Evolutionary conservation across 305 asterid genomes (phyloP).

Genomic region (Solanum hybrid): DNA sequence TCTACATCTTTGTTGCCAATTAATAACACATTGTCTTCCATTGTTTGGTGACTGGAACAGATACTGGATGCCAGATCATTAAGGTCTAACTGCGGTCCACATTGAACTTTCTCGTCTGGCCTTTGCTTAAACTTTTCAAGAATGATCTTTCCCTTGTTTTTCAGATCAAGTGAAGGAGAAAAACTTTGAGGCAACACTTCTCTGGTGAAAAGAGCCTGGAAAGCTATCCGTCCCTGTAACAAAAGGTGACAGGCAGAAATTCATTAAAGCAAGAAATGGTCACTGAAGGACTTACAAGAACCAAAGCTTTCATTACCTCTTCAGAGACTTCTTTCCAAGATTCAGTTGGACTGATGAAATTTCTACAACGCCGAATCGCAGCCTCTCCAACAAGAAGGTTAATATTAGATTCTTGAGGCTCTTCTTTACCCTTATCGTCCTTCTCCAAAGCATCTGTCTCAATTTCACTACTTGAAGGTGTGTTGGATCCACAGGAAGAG

Average conservation of each 20-base stretch:
- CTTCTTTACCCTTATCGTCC: slow-evolving; percentile 39
- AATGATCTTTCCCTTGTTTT: slow-evolving; percentile 22
- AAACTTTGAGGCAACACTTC: slow-evolving; percentile 87
- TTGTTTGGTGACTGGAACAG: slow-evolving; percentile 20
- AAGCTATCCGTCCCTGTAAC: slow-evolving; percentile 82
- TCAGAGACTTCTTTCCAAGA: slow-evolving; percentile 89
- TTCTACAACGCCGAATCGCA: slow-evolving; percentile 56
- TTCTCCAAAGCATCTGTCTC: slow-evolving; percentile 73
- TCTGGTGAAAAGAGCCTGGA: slow-evolving; percentile 84
- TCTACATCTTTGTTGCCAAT: slow-evolving; percentile 38
- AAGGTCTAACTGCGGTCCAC: slow-evolving; percentile 29
- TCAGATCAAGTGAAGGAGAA: slow-evolving; percentile 44
- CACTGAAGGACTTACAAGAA: background rate
- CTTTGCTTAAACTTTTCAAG: slow-evolving; percentile 13
- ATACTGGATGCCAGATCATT: slow-evolving; percentile 19
- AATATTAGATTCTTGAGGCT: slow-evolving; percentile 31
- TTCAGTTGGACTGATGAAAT: slow-evolving; percentile 36
- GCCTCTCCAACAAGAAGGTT: slow-evolving; percentile 40
- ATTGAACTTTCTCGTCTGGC: slow-evolving; percentile 19
- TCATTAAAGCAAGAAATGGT: background rate
- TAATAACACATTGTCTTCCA: slow-evolving; percentile 14
- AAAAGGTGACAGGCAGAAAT: slow-evolving; percentile 5
- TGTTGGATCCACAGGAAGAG: slow-evolving; percentile 96
- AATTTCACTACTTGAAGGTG: slow-evolving; percentile 90
- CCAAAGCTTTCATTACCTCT: slow-evolving; percentile 42